Evolutionary conservation across 495 filamentous ascomycete species (phyloP), one percentile per base, ranked within the genome.

Genomic region (Paragyromitra xinjiangensis): DNA sequence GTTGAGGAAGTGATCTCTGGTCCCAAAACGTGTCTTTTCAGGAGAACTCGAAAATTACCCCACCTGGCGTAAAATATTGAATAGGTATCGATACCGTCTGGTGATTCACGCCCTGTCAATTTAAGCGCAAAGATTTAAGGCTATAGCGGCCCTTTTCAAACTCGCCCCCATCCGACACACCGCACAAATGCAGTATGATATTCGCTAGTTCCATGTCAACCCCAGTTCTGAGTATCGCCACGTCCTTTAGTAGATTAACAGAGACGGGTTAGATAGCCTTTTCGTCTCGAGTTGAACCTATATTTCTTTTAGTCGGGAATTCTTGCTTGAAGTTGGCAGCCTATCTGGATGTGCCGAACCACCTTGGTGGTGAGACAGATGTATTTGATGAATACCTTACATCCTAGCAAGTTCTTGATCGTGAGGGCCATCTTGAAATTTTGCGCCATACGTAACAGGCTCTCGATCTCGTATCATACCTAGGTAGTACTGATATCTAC

Each of bases 131-230:
- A 29, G 4, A 6, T 48, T 12, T 9, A 48, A 48, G 44, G 44
- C 44, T 48, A 48, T 11, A 24, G 29, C 29, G 55, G 14, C 22
- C 55, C 12, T 56, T 29, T 59, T 12, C 29, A 59, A 59, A 59
- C 22, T 59, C 55, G 55, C 55, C 55, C 55, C 55, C 55, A 59
- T 59, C 29, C 22, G 34, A 29, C 22, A 59, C 11, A 48, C 8
- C 3, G 12, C 11, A 16, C 8, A 16, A 48, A 48, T 48, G 44
- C 44, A 48, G 44, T 48, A 48, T 5, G 44, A 16, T 48, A 59
- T 3, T 59, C 44, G 8, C 44, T 48, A 48, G 44, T 48, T 48
- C 16, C 44, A 48, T 48, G 11, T 5, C 8, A 16, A 16, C 44
- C 44, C 44, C 44, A 48, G 44, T 4, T 12, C 6, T 48, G 11